Conservation (phyloP, 2,329 filamentous ascomycete species). For the Sarocladiaceae sp. region DNA sequence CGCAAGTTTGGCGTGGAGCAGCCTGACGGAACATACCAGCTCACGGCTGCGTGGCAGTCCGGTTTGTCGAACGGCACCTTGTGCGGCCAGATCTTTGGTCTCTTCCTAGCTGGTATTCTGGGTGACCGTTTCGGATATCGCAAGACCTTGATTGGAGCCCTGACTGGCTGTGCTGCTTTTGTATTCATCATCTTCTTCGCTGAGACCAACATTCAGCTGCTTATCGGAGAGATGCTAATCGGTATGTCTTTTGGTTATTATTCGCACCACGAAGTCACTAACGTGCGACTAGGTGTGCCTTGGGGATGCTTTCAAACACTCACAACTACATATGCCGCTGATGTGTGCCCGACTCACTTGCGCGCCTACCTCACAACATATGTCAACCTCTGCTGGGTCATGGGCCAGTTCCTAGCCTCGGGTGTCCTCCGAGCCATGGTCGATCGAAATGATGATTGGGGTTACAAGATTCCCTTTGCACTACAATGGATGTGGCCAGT, state of each 20-base stretch:
- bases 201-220: constrained; percentile 32
- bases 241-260: constrained; percentile 33
- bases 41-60: constrained; percentile 49
- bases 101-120: constrained; percentile 44
- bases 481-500: constrained; percentile 40
- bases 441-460: constrained; percentile 29
- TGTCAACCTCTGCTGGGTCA: constrained; percentile 24
- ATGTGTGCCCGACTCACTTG: constrained; percentile 40
- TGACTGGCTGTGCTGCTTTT: constrained; percentile 34
- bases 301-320: constrained; percentile 36
- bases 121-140: constrained; percentile 43
- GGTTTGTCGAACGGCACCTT: constrained; percentile 44
- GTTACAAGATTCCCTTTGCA: constrained; percentile 39
- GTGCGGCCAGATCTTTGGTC: constrained; percentile 45
- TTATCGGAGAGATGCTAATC: constrained; percentile 41
- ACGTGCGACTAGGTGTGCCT: constrained; percentile 21
- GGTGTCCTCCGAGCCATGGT: constrained; percentile 34
- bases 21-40: constrained; percentile 35
- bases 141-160: constrained; percentile 40
- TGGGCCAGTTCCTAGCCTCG: constrained; percentile 35
- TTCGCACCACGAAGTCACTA: not conserved
- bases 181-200: constrained; percentile 48
- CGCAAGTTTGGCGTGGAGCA: constrained; percentile 32
- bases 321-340: constrained; percentile 43
- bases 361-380: constrained; percentile 43